phyloP scores from a whole-genome alignment of 495 filamentous ascomycete species.

The Hypoxylon subgilvum region DNA sequence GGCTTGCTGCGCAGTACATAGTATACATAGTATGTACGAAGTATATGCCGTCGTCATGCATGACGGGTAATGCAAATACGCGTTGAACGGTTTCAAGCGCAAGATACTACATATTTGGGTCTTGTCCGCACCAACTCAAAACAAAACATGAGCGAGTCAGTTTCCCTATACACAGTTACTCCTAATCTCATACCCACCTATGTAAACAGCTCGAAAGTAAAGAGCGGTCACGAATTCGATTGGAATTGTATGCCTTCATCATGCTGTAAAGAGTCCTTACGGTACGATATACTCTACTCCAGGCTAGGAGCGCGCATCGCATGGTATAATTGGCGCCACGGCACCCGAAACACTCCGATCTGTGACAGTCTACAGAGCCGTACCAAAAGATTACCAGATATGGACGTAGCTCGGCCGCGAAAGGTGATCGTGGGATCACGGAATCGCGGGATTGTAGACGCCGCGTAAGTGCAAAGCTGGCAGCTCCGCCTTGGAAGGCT shows the following conservation, averaged over 20 bases:
- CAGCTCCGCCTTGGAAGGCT: no score
- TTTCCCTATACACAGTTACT: no score
- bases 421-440: conserved; percentile 5
- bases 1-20: not conserved
- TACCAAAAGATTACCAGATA: conserved; percentile 22
- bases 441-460: not conserved
- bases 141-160: conserved; percentile 25
- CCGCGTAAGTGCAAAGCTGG: no score
- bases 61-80: conserved; percentile 32
- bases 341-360: conserved; percentile 28
- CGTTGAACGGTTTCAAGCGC: conserved; percentile 33
- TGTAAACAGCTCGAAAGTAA: conserved; percentile 19
- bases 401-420: conserved; percentile 26
- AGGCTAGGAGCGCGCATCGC: conserved; percentile 19
- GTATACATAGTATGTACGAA: conserved; percentile 2
- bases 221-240: conserved; percentile 7
- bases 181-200: no score
- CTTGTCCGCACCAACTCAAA: conserved; percentile 25
- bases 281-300: no score
- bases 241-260: conserved; percentile 14
- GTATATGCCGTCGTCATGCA: conserved; percentile 28
- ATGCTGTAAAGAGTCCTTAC: conserved; percentile 17
- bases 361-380: conserved; percentile 27
- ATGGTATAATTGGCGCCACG: conserved; percentile 11
- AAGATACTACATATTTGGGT: conserved; percentile 21